These are phyloP conservation scores for Fagus crenata DNA, from an alignment of 306 rosid species.

Conservation along the genomic window DNA sequence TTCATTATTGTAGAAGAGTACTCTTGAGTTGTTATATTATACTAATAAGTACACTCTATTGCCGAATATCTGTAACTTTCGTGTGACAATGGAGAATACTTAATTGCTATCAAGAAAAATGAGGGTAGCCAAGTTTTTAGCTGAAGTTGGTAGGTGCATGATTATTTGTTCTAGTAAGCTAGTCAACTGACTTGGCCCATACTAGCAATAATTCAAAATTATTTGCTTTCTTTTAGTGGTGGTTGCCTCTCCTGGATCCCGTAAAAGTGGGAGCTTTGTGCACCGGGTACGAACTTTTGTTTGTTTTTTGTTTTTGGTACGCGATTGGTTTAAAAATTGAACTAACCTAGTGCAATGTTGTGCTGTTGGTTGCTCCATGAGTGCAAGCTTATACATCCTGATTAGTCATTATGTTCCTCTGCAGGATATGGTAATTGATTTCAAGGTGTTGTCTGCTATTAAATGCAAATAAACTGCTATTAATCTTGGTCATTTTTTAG, in stretches of 20 bases:
- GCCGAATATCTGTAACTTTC: neutral
- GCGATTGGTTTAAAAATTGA: neutral
- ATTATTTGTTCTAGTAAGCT: neutral
- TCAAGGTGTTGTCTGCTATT: neutral
- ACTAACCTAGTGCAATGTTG: slow-evolving; percentile 1
- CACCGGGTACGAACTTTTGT: too few relatives aligned
- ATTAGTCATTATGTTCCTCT: neutral
- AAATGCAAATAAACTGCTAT: neutral
- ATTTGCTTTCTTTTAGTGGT: too few relatives aligned
- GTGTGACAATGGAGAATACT: neutral
- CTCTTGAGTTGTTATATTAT: neutral
- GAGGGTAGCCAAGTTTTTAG: neutral
- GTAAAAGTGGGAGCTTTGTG: too few relatives aligned
- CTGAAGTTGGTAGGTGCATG: neutral
- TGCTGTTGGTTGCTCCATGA: neutral
- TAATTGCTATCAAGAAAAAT: neutral
- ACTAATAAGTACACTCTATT: neutral
- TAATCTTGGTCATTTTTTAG: neutral
- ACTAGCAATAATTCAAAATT: neutral
- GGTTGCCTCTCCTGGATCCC: too few relatives aligned
- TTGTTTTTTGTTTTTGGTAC: too few relatives aligned
- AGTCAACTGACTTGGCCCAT: neutral
- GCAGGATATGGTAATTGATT: neutral
- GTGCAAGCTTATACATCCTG: neutral
- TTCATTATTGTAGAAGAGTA: neutral